Evolutionary conservation across 345 rosid genomes (phyloP), one percentile per base, ranked within the genome.

Genomic region (Atalantia buxifolia): DNA sequence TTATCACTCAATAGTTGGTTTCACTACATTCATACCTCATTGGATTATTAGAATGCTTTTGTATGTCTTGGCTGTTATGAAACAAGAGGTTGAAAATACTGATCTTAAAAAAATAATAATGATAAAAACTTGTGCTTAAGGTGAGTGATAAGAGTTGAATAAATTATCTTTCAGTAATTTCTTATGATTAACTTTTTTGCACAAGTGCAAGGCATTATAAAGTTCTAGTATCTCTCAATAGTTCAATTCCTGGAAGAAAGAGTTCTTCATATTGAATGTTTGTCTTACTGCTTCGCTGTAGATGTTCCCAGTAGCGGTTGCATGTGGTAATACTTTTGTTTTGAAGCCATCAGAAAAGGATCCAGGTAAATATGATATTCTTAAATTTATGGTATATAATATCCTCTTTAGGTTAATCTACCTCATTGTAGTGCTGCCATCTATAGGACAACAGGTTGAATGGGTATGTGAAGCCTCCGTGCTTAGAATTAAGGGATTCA

Each of bases 271-370:
- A 4, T 28, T 55, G 67, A 75, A 45, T 62, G n/a, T 75, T 71
- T 53, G 4, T 30, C 77, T 10, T 76, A 21, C 81, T 31, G n/a
- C 74, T 79, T 88, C 75, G 7, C 69, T 85, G 85, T 92, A 95
- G 99, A 95, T 94, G 98, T 94, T 95, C 77, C 99, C 99, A 0
- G 77, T 95, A 71, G 98, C 99, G 10, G 93, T 90, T 76, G 90
- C 99, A 18, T 91, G 99, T 82, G 99, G 99, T 48, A 95, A 95
- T 83, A 95, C 99, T 33, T 92, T 84, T 89, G 83, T 95, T 77
- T 83, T 93, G 68, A 95, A 95, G 92, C 99, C 98, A 83, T 93
- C 99, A 3, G 99, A 95, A 84, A 95, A 95, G 84, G 99, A 93
- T 85, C 99, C 99, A 7, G 99, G 99, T 91, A 76, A 87, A 81